Conservation (phyloP, 176 grass and related monocot species). For the Cenchrus fungigraminus region DNA sequence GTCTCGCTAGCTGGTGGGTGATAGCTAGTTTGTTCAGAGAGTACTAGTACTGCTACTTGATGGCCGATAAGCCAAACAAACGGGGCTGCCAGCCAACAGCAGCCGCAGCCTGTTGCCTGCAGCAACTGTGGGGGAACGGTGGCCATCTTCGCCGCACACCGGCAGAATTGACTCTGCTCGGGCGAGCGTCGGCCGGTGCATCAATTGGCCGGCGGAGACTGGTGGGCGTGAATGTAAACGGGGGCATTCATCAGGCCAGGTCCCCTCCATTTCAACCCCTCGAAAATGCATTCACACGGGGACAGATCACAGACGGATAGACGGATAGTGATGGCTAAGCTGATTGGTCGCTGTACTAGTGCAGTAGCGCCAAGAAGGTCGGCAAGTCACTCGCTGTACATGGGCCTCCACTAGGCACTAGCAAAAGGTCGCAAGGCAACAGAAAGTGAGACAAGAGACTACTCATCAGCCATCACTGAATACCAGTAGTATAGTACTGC, state of each 20-base stretch:
- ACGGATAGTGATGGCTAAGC: not conserved
- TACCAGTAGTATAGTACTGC: not conserved
- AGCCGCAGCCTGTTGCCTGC: not conserved
- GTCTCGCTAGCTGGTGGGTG: too few relatives aligned
- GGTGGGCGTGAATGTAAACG: slow-evolving; percentile 17
- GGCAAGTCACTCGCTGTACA: not conserved
- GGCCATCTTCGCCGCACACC: slow-evolving; percentile 22
- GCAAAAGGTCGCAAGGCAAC: not conserved
- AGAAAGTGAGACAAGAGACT: slow-evolving; percentile 6
- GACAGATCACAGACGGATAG: not conserved
- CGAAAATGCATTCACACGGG: not conserved
- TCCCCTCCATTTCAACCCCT: not conserved
- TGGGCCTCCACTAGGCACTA: slow-evolving; percentile 31
- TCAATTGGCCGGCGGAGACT: slow-evolving; percentile 25
- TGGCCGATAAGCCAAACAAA: too few relatives aligned
- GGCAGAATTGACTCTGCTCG: not conserved
- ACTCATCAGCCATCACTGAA: not conserved
- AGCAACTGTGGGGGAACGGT: not conserved
- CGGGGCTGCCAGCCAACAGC: not conserved
- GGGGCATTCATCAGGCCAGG: not conserved
- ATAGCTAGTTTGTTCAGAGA: too few relatives aligned
- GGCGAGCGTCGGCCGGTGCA: slow-evolving; percentile 13
- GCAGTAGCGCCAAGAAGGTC: not conserved
- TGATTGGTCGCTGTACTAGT: not conserved
- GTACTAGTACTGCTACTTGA: too few relatives aligned